A percentile compares a stretch with the other conserved stretches of the same genome.
phyloP scores from a whole-genome alignment of 805 yeast genomes.

The Saccharomycopsis fermentans region DNA sequence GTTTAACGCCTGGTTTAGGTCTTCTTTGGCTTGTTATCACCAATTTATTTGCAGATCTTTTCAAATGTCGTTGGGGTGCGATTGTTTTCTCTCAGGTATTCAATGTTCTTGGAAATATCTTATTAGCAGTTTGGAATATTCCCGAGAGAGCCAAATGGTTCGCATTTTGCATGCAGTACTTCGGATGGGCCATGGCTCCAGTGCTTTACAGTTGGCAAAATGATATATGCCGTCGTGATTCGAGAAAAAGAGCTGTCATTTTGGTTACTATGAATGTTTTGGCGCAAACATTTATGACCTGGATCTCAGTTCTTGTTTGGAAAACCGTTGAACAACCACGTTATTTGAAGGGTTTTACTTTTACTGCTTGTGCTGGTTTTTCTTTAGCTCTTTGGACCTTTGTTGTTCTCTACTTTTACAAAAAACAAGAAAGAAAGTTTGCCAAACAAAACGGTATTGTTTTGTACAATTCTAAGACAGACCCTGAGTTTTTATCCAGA shows the following conservation, averaged over 20 bases:
- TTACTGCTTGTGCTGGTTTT: conserved; percentile 33
- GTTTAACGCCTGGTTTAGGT: conserved; percentile 56
- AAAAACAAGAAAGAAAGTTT: conserved; percentile 29
- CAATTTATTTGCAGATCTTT: conserved; percentile 40
- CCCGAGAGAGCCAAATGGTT: conserved; percentile 52
- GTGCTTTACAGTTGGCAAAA: conserved; percentile 49
- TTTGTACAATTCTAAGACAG: conserved; percentile 7
- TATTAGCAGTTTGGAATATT: conserved; percentile 51
- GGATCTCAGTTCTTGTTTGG: conserved; percentile 26
- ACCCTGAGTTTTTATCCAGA: conserved; percentile 7
- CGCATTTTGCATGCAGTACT: conserved; percentile 50
- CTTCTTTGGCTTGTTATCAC: conserved; percentile 34
- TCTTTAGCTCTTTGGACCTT: conserved; percentile 22
- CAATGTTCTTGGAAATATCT: conserved; percentile 42
- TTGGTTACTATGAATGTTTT: conserved; percentile 47
- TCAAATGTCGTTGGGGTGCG: conserved; percentile 42
- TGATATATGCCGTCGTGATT: conserved; percentile 49
- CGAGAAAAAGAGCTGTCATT: conserved; percentile 43
- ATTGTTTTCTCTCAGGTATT: conserved; percentile 40
- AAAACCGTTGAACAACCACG: conserved; percentile 48
- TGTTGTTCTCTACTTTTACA: conserved; percentile 30
- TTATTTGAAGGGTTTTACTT: conserved; percentile 41
- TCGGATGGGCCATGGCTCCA: conserved; percentile 56
- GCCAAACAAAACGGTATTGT: conserved; percentile 31
- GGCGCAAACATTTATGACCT: conserved; percentile 32